phyloP scores from a whole-genome alignment of 2,329 filamentous ascomycete genomes.

The Arthrobotrys sphaeroides region DNA sequence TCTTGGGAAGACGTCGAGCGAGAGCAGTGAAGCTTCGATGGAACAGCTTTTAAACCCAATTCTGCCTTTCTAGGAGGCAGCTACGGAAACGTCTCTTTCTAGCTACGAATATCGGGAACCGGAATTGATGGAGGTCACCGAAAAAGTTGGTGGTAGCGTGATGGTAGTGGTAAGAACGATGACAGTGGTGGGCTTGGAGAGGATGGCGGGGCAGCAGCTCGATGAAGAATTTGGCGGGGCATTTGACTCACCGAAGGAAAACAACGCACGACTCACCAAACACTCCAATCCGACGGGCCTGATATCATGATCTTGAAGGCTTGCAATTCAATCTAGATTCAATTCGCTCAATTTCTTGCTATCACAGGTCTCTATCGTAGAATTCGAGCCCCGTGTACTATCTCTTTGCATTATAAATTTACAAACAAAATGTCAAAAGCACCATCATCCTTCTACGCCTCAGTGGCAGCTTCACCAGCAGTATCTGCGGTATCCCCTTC shows the following conservation, averaged over 20 bases:
- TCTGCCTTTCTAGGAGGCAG: neutral
- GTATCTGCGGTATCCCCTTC: constrained; percentile 82
- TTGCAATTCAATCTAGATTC: neutral
- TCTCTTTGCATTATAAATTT: too few relatives aligned
- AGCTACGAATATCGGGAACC: neutral
- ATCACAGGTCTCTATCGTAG: neutral
- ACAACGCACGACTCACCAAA: neutral
- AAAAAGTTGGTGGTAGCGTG: neutral
- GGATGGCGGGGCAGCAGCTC: constrained; percentile 41
- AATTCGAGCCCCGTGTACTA: too few relatives aligned
- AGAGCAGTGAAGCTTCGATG: constrained; percentile 17
- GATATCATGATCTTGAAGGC: neutral
- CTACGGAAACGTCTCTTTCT: neutral
- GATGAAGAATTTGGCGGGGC: constrained; percentile 52
- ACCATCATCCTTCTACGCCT: constrained; percentile 39
- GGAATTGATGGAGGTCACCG: neutral
- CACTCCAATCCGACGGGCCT: too few relatives aligned
- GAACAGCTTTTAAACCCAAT: constrained; percentile 11
- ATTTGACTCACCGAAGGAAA: constrained; percentile 37
- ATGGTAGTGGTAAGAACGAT: neutral
- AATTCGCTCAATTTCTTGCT: neutral
- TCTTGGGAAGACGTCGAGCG: constrained; percentile 37
- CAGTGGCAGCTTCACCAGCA: constrained; percentile 62
- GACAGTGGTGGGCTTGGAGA: neutral
- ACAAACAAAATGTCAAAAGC: neutral